Evolutionary conservation across 805 yeast genomes (phyloP).

Genomic region (Pichia cephalocereana): DNA sequence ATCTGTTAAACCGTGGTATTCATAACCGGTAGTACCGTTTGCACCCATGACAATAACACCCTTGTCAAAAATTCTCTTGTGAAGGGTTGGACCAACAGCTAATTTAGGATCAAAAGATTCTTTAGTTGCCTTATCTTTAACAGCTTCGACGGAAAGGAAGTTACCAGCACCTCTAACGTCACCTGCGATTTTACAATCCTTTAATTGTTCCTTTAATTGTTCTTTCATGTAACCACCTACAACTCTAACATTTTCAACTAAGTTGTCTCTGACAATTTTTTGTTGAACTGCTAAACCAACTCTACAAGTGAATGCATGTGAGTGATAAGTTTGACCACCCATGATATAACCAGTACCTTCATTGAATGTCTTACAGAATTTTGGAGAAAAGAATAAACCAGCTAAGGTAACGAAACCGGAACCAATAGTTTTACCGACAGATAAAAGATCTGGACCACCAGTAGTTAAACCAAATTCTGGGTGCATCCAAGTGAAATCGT

Average conservation of each 20-base stretch:
- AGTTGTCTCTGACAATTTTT: conserved; percentile 25
- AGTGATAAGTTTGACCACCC: conserved; percentile 44
- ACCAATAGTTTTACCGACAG: conserved; percentile 43
- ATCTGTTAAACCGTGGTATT: conserved; percentile 21
- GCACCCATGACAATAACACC: conserved; percentile 42
- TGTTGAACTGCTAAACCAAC: conserved; percentile 39
- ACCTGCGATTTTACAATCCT: conserved; percentile 36
- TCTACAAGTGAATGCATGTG: conserved; percentile 36
- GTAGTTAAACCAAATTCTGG: conserved; percentile 24
- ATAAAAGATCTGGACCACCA: conserved; percentile 39
- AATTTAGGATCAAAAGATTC: conserved; percentile 34
- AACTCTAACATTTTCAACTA: conserved; percentile 33
- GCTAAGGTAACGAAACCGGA: conserved; percentile 43
- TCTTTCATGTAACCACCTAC: conserved; percentile 35
- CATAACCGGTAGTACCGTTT: conserved; percentile 29
- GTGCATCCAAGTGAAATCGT: conserved; percentile 31
- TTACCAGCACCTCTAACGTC: conserved; percentile 58
- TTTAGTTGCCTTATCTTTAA: conserved; percentile 42
- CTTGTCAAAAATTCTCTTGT: conserved; percentile 30
- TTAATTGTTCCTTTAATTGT: conserved; percentile 27
- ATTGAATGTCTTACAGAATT: conserved; percentile 28
- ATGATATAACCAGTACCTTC: conserved; percentile 32
- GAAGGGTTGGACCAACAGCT: conserved; percentile 29
- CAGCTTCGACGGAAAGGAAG: conserved; percentile 51
- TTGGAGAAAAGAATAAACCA: conserved; percentile 34